Percentiles rank a stretch among this genome's conserved stretches.
phyloP scores from a whole-genome alignment of 148 eudicot genomes.

The Chenopodium suecicum region DNA sequence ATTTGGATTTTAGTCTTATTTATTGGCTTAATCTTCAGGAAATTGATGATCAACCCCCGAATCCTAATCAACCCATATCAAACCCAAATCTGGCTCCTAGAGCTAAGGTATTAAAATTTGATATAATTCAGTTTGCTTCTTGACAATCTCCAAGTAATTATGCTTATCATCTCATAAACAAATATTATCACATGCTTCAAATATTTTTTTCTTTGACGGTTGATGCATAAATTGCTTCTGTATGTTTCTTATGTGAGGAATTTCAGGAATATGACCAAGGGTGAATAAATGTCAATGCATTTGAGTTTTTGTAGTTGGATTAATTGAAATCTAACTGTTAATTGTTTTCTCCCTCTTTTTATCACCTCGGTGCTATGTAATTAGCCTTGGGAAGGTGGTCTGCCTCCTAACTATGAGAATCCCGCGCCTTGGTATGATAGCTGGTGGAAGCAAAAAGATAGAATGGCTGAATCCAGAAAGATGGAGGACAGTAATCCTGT shows the following conservation, averaged over 20 bases:
- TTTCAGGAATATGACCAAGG: background rate
- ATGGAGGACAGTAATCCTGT: slow-evolving; percentile 32
- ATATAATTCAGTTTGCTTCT: background rate
- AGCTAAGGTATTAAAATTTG: slow-evolving; percentile 53
- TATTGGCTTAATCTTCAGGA: slow-evolving; percentile 49
- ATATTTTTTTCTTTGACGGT: background rate
- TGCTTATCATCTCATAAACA: background rate
- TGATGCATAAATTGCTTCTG: background rate
- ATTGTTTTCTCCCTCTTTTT: background rate
- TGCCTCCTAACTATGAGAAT: slow-evolving; percentile 43
- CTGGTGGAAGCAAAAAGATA: slow-evolving; percentile 70
- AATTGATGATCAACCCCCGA: slow-evolving; percentile 85
- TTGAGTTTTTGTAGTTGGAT: background rate
- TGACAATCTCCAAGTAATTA: background rate
- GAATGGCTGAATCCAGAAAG: slow-evolving; percentile 54
- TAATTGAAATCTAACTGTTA: background rate
- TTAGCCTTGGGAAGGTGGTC: slow-evolving; percentile 83
- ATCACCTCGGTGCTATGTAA: slow-evolving; percentile 8
- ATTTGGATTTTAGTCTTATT: background rate
- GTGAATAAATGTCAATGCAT: background rate
- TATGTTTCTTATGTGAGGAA: background rate
- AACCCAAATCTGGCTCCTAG: slow-evolving; percentile 70
- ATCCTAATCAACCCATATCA: slow-evolving; percentile 88
- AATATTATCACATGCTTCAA: no score
- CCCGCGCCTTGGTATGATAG: slow-evolving; percentile 23